Evolutionary conservation across 164 flowering plant species (phyloP), one percentile per base, ranked within the genome.

Genomic region (Malania oleifera): DNA sequence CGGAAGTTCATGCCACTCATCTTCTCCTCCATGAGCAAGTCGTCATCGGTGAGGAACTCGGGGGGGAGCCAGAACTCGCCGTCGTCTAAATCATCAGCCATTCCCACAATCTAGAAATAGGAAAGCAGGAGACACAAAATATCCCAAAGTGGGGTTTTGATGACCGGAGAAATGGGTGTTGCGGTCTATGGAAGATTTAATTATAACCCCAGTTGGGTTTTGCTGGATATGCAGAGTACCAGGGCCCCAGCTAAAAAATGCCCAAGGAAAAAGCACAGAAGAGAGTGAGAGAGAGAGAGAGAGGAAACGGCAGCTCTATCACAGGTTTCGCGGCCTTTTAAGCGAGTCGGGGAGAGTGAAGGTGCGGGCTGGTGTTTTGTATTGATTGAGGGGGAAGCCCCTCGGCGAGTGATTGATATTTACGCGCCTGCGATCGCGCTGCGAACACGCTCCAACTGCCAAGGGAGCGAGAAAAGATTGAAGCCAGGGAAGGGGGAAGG

Each of bases 21-120:
- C 14, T 46, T 57, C 58, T 59, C 69, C 35, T 74, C 82, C 71
- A 71, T 52, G 19, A 72, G 46, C 1, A 65, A 23, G 29, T 73
- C 82, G 29, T 79, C 81, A 60, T 86, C 89, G 0, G 75, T 45
- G 7, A 83, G 76, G 57, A 83, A 81, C 70, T 78, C 60, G 0
- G 85, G 63, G 8, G 89, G 89, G 0, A 86, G 72, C 89, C 85
- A 86, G 35, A 86, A 81, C 84, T 77, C 89, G 5, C 76, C 82
- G 55, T 78, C 83, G 29, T 77, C 79, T 19, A 82, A 57, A 24
- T 59, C 72, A 56, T 72, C 73, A 0, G 78, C 89, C 92, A 83
- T 81, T 29, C 4, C 40, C 28, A n/a, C 26, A 7, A 15, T 7
- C 23, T 7, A 56, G n/a, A 24, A 56, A 15, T 9, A 22, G 27